phyloP scores from a whole-genome alignment of 1,284 basidiomycete genomes.

The Polyporus tsugae region DNA sequence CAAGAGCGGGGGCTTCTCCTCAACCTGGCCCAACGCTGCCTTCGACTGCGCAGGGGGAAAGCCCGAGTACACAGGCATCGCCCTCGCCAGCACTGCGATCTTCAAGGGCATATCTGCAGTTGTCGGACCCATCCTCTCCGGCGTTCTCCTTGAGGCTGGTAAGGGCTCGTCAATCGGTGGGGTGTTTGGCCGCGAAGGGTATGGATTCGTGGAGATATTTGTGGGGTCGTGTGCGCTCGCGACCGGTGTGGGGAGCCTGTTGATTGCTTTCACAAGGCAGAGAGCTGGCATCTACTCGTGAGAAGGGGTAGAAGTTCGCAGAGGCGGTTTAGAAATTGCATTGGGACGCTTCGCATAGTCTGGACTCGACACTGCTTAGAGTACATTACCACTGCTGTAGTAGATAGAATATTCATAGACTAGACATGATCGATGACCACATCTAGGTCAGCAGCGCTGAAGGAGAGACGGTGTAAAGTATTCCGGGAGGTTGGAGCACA shows the following conservation, averaged over 20 bases:
- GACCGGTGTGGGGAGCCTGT: slow-evolving; percentile 30
- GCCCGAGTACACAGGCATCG: slow-evolving; percentile 37
- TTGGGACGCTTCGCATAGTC: neutral
- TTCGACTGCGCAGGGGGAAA: slow-evolving; percentile 38
- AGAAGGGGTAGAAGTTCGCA: neutral
- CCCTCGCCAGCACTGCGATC: slow-evolving; percentile 35
- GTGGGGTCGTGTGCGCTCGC: slow-evolving; percentile 39
- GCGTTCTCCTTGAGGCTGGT: slow-evolving; percentile 36
- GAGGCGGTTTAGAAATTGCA: neutral
- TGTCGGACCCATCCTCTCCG: slow-evolving; percentile 36
- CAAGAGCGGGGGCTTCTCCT: slow-evolving; percentile 39
- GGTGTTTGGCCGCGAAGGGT: slow-evolving; percentile 37
- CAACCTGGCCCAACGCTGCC: slow-evolving; percentile 37
- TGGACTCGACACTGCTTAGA: neutral
- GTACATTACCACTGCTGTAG: neutral
- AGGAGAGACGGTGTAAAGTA: neutral
- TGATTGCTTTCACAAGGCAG: slow-evolving; percentile 31
- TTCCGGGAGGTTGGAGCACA: no score
- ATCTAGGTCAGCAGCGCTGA: neutral
- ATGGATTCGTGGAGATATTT: slow-evolving; percentile 39
- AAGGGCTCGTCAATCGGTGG: slow-evolving; percentile 26
- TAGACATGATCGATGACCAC: neutral
- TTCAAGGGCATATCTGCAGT: slow-evolving; percentile 39
- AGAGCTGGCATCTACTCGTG: slow-evolving; percentile 12
- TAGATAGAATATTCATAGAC: neutral